Evolutionary conservation across 495 filamentous ascomycete genomes (phyloP), one percentile per base, ranked within the genome.

Genomic region (Neurospora sp.): DNA sequence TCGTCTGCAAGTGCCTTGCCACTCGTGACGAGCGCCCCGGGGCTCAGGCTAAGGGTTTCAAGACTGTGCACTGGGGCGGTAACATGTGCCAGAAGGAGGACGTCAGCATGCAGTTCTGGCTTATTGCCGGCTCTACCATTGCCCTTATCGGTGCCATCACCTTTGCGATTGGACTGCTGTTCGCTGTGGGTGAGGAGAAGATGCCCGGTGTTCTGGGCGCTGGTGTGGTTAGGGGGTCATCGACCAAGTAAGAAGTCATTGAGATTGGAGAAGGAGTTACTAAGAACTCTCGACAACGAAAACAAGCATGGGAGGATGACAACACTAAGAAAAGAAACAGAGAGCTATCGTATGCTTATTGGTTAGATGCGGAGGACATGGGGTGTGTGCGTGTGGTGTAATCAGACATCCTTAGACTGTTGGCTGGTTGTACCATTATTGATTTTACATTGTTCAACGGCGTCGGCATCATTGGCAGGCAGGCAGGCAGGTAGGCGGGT

Each of bases 51-150:
- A 31, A 31, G 54, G 75, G 70, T n/a, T 69, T 69, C 59, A 77
- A 79, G 72, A 77, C 81, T 41, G 76, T 82, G 44, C 80, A 87
- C 73, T 99, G 93, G 92, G 95, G 90, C 70, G 96, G 96, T 14
- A 82, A 89, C 40, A 91, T 91, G 74, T 99, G 96, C 83, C 91
- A 97, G 82, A 99, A 98, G 88, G 90, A 90, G 78, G 94, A 99
- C 80, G 83, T 98, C 66, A 94, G 92, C 81, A 87, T 90, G 23
- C 89, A 89, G 44, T 98, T 99, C 81, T 97, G 94, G 87, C 82
- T 99, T 46, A 85, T 99, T 76, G 85, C 88, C 6, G 88, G 90
- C 5, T 90, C 96, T 48, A 89, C 86, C 8, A 83, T 97, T 59
- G 78, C 88, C 27, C 83, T 93, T 38, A 79, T 93, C 11, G 82